Conservation (phyloP, 176 grass and related monocot genomes). For the Avena atlantica region DNA sequence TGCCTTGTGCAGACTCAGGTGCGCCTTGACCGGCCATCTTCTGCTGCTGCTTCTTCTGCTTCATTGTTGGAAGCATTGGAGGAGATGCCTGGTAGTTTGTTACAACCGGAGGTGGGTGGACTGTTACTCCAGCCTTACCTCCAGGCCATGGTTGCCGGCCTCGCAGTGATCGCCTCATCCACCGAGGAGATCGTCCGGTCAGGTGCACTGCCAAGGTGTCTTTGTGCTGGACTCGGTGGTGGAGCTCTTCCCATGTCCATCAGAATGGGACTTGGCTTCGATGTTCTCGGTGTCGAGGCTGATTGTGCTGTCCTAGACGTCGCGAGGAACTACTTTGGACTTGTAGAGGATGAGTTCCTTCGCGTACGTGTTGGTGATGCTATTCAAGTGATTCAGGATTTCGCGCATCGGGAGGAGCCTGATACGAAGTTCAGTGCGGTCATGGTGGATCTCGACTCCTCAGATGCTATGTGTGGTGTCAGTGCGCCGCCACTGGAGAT, state of each 20-base stretch:
- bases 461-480: conserved; percentile 65
- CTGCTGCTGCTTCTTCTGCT: conserved; percentile 11
- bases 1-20: conserved; percentile 91
- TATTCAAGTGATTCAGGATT: conserved; percentile 59
- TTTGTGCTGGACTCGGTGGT: conserved; percentile 80
- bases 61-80: conserved; percentile 40
- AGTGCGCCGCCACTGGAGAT: conserved; percentile 78
- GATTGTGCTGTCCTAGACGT: conserved; percentile 64
- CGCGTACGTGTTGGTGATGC: conserved; percentile 60
- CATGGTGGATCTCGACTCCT: conserved; percentile 84
- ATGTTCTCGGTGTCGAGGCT: conserved; percentile 70
- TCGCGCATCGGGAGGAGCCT: conserved; percentile 22
- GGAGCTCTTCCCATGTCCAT: conserved; percentile 77
- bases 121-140: conserved; percentile 79
- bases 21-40: conserved; percentile 34
- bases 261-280: conserved; percentile 59
- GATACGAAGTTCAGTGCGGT: conserved; percentile 58
- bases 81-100: conserved; percentile 26
- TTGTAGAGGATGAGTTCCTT: conserved; percentile 76
- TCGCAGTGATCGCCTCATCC: conserved; percentile 46
- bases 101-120: conserved; percentile 46
- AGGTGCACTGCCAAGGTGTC: conserved; percentile 54
- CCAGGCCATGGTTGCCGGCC: conserved; percentile 68
- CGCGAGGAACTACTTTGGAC: conserved; percentile 75
- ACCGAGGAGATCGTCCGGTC: conserved; percentile 42